These are phyloP conservation scores for Daedaleopsis sinensis DNA, from an alignment of 768 basidiomycete genomes.

Conservation along the genomic window DNA sequence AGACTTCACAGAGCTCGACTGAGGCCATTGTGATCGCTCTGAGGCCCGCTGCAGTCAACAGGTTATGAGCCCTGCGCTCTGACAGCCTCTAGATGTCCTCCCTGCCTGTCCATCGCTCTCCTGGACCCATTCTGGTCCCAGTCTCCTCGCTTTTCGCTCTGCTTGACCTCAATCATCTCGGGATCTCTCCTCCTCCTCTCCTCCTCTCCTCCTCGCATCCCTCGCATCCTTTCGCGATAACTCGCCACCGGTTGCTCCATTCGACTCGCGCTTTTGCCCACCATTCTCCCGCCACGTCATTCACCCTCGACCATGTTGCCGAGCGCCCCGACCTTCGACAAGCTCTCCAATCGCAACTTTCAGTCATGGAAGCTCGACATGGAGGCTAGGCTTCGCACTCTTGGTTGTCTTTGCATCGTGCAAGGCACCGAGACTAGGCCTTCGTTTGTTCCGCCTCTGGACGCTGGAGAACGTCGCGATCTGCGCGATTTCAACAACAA, in stretches of 20 bases:
- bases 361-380: constrained; percentile 7
- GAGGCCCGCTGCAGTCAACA: constrained; percentile 9
- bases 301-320: not conserved
- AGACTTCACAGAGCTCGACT: no score
- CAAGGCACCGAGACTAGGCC: constrained; percentile 3
- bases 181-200: not conserved
- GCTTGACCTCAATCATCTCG: not conserved
- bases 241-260: no score
- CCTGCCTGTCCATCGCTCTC: constrained; percentile 5
- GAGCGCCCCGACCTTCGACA: constrained; percentile 1
- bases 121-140: not conserved
- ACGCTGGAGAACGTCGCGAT: not conserved
- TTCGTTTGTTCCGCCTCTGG: not conserved
- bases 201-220: not conserved
- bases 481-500: not conserved
- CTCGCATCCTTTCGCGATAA: not conserved
- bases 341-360: constrained; percentile 12
- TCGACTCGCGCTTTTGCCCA: no score
- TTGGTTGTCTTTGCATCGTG: constrained; percentile 1
- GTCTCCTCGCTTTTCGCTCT: not conserved
- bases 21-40: no score
- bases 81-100: constrained; percentile 9
- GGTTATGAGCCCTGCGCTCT: constrained; percentile 11
- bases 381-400: not conserved
- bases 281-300: not conserved